Evolutionary conservation across 73 alveolate species (phyloP).

Genomic region (Tetrahymena thermophila): DNA sequence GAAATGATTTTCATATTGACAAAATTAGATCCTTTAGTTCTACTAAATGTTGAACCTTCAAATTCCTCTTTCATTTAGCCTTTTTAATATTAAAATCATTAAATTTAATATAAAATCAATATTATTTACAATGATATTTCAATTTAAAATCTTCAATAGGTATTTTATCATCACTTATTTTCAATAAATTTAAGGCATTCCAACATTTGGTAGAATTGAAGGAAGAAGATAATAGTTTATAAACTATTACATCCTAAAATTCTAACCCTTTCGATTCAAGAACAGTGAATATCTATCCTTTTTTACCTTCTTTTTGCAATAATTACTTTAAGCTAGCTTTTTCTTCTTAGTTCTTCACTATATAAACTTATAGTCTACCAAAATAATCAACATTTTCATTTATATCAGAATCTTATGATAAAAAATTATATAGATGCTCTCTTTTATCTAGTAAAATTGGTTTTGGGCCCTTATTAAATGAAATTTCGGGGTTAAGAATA

Average conservation of each 20-base stretch:
- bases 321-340: background rate
- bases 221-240: background rate
- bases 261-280: background rate
- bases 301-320: background rate
- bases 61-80: background rate
- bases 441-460: background rate
- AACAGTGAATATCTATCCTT: background rate
- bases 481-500: background rate
- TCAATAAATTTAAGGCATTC: background rate
- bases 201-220: background rate
- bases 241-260: background rate
- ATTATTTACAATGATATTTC: background rate
- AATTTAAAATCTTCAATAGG: background rate
- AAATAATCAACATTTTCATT: background rate
- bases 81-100: background rate
- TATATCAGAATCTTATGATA: background rate
- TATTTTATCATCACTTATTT: background rate
- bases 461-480: background rate
- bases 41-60: background rate
- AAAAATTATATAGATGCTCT: background rate
- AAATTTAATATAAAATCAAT: background rate
- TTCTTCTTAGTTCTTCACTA: background rate
- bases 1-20: background rate
- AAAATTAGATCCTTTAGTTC: background rate
- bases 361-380: background rate